A percentile compares a stretch with the other conserved stretches of the same genome.
Conservation (phyloP, 148 eudicot genomes). For the Rhododendron mucronatum region DNA sequence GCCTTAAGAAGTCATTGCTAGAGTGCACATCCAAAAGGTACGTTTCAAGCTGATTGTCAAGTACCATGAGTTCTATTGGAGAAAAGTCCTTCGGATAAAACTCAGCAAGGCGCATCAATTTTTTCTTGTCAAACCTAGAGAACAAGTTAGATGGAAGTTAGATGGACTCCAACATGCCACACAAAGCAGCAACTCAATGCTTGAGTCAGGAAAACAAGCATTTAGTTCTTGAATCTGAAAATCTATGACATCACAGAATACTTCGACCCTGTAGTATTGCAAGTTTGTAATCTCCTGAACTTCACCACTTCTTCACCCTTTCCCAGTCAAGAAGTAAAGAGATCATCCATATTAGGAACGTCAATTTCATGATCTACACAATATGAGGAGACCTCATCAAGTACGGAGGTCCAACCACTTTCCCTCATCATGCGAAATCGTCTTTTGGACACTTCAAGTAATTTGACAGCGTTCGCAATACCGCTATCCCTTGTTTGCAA, state of each 20-base stretch:
- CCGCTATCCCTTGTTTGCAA: not conserved
- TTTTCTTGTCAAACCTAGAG: too few species aligned
- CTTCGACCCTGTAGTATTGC: not conserved
- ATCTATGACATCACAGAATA: not conserved
- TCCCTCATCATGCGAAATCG: too few species aligned
- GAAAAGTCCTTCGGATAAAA: too few species aligned
- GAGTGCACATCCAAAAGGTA: not conserved
- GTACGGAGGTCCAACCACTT: not conserved
- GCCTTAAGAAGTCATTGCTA: not conserved
- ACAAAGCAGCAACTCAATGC: too few species aligned
- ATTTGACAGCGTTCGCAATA: not conserved
- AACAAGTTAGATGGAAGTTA: too few species aligned
- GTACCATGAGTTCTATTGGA: too few species aligned
- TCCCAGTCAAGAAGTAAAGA: not conserved
- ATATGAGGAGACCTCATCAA: not conserved
- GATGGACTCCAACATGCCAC: too few species aligned
- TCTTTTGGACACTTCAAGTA: not conserved
- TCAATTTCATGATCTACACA: not conserved
- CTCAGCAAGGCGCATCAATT: too few species aligned
- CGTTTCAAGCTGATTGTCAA: not conserved
- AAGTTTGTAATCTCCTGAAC: not conserved
- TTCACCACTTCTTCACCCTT: not conserved
- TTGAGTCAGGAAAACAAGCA: too few species aligned
- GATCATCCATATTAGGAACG: not conserved
- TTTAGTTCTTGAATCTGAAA: too few species aligned